Base-by-base conservation (phyloP, 768 basidiomycete species). In the Mycena belliarum region DNA sequence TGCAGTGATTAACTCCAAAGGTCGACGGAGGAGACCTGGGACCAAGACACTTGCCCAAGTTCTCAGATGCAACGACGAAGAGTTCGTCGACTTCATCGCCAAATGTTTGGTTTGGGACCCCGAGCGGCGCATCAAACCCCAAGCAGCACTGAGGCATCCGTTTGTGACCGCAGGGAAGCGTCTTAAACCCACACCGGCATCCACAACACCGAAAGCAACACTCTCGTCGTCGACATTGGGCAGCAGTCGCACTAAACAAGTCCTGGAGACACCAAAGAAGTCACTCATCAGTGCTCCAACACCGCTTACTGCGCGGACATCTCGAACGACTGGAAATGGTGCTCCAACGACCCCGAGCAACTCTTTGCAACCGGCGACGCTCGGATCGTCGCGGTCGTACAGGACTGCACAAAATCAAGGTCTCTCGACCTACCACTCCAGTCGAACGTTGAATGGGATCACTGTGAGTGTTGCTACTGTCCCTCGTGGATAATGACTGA, bases 91-190 rank as follows among this genome's bases (percentile, higher is more conserved):
- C 75, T 99, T 99, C 71, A 89, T 98, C 62, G 81, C 91, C 1
- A 98, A 96, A 71, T 99, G 97, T 73, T 80, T 99, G n/a, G 82
- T 91, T 26, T 99, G 95, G 95, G 97, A 99, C 75, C 97, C 97
- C 10, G 96, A 98, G 66, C 84, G 92, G 49, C 84, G 97, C 29
- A 82, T 99, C 69, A 98, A 97, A 72, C 96, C 96, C 5, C 90
- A 94, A 65, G 83, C 89, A 11, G 96, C 96, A 1, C 72, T 98
- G 76, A 86, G 94, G 23, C 96, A 98, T 73, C 89, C 91, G 12
- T 98, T 94, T 75, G 80, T 97, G 57, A 78, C 86, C 20, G 82
- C 85, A 24, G 84, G 89, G 47, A 81, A 83, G 46, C 82, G 82
- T 52, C 63, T 73, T 20, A 87, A 83, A 69, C 67, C 76, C 8